Base-by-base conservation (phyloP, 2,329 filamentous ascomycete genomes). In the Calonectria ilicicola region DNA sequence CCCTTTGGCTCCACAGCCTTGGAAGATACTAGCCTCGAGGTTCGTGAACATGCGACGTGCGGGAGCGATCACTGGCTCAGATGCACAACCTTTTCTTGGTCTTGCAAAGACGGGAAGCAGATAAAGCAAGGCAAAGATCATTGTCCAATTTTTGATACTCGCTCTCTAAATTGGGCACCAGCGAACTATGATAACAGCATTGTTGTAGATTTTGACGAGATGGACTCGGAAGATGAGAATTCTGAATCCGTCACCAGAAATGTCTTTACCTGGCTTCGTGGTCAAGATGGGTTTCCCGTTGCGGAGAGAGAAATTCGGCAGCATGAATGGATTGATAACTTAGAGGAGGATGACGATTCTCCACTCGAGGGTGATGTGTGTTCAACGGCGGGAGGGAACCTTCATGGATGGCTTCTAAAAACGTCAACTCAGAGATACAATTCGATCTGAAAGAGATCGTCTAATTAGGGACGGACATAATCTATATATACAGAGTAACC, bases 281-380 rank as follows among this genome's bases (percentile, higher is more conserved):
- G 74, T 32, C 66, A 78, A 3, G 76, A 78, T 15, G 78, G 80
- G 2, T 82, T 81, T 72, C 79, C 80, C 14, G 72, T 82, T 17
- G 77, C 75, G 1, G 80, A 81, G 65, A 77, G 76, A 42, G 77
- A 56, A 40, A 80, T 82, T 64, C 75, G 77, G 35, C 67, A 80
- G 51, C 80, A 81, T 44, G 76, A 79, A 51, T 82, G 80, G 80
- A 79, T 81, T 47, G 79, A 79, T 10, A 79, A 80, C 65, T 66
- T 80, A 3, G 38, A 58, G 26, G 60, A 65, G 21, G 78, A 80
- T 12, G 79, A 80, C 21, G 78, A 79, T 26, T 14, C 15, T 44
- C 65, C 65, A 23, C 67, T 74, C 5, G 29, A 66, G 5, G 71
- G 73, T 23, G 65, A 76, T 21, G 66, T 23, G 17, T 42, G 49